Percentiles rank a stretch among this genome's conserved stretches.
Evolutionary conservation across 345 rosid species (phyloP).

Genomic region (Arabidopsis suecica): DNA sequence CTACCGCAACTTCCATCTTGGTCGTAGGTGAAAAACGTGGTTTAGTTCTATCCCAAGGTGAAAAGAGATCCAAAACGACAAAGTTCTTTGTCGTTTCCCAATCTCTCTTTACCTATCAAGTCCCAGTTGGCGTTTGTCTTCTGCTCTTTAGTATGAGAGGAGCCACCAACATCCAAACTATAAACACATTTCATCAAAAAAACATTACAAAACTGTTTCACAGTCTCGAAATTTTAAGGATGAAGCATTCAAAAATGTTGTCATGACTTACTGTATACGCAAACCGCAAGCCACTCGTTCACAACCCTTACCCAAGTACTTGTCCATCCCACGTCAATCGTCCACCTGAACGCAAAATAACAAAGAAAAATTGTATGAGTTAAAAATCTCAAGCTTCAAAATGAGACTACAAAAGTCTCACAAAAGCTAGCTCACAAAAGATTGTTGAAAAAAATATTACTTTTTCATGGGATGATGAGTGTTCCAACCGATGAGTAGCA

Average conservation of each 20-base stretch:
- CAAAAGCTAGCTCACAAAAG: not conserved
- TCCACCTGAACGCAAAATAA: conserved; percentile 64
- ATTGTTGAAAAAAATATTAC: conserved; percentile 45
- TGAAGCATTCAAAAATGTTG: conserved; percentile 23
- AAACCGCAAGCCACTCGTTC: conserved; percentile 95
- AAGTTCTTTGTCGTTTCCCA: conserved; percentile 11
- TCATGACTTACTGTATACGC: conserved; percentile 74
- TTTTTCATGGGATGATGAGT: conserved; percentile 81
- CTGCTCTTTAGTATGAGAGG: conserved; percentile 65
- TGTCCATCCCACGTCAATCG: conserved; percentile 98
- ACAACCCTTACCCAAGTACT: conserved; percentile 95
- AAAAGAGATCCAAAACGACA: conserved; percentile 13
- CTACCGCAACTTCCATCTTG: conserved; percentile 4
- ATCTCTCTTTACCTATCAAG: conserved; percentile 31
- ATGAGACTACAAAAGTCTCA: conserved; percentile 8
- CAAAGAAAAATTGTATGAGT: not conserved
- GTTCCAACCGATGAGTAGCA: conserved; percentile 94
- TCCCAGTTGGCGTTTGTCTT: conserved; percentile 51
- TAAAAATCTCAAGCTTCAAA: conserved; percentile 12
- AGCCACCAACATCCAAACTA: conserved; percentile 95
- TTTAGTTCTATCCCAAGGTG: conserved; percentile 20
- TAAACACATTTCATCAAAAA: conserved; percentile 32
- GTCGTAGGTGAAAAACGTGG: conserved; percentile 9
- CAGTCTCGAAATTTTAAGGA: not conserved
- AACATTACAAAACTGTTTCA: conserved; percentile 24